phyloP scores from a whole-genome alignment of 2,329 filamentous ascomycete species.

The Malbranchea zuffiana region DNA sequence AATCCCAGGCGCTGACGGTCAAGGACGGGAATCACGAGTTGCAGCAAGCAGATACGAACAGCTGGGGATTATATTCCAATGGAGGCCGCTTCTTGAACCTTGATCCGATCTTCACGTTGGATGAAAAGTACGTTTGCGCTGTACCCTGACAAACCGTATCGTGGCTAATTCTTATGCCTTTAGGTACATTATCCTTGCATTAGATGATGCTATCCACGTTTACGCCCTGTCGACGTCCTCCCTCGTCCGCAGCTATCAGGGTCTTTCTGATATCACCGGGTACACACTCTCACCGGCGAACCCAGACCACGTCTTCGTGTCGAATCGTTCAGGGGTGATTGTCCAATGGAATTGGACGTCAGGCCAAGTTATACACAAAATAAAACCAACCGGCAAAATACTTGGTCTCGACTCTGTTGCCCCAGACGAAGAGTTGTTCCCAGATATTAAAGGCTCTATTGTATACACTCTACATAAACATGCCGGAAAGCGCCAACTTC shows the following conservation, averaged over 20 bases:
- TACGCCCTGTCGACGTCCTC: constrained; percentile 75
- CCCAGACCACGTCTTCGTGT: constrained; percentile 43
- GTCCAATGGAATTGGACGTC: constrained; percentile 50
- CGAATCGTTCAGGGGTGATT: constrained; percentile 41
- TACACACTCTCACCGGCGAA: constrained; percentile 44
- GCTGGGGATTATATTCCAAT: background rate
- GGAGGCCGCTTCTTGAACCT: constrained; percentile 47
- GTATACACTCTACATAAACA: constrained; percentile 33
- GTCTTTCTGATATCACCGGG: constrained; percentile 38
- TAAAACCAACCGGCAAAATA: constrained; percentile 32
- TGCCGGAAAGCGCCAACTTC: constrained; percentile 30
- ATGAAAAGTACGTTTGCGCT: constrained; percentile 40
- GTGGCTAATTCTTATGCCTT: constrained; percentile 4
- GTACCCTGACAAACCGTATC: background rate
- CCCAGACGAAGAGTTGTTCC: constrained; percentile 17
- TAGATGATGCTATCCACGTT: constrained; percentile 63
- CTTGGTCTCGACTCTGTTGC: constrained; percentile 21
- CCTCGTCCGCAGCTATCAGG: constrained; percentile 58
- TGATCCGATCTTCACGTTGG: constrained; percentile 47
- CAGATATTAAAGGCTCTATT: constrained; percentile 19
- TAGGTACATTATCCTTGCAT: constrained; percentile 65
- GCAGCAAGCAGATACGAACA: background rate
- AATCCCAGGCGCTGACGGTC: background rate
- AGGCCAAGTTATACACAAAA: constrained; percentile 35
- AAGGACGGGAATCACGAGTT: too few relatives aligned